Evolutionary conservation across 2,329 filamentous ascomycete genomes (phyloP).

Genomic region (Epichloe typhina): DNA sequence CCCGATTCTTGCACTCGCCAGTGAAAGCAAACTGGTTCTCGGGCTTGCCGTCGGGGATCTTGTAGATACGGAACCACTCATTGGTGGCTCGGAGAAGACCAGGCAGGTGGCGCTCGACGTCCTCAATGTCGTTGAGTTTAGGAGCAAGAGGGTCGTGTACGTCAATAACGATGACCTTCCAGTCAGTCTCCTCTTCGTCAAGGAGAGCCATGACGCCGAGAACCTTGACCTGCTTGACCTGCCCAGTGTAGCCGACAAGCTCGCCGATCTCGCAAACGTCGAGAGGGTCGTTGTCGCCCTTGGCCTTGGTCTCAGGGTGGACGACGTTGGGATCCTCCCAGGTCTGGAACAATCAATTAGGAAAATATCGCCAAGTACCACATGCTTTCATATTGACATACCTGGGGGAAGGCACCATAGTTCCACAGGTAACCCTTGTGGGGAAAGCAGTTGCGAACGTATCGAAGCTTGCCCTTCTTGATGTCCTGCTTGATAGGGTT

Average conservation of each 20-base stretch:
- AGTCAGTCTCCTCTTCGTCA: conserved; percentile 99
- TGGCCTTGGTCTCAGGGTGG: conserved; percentile 98
- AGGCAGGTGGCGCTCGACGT: conserved; percentile 95
- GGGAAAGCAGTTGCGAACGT: conserved; percentile 99
- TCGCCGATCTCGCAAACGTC: conserved; percentile 99
- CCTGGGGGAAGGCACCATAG: conserved; percentile 96
- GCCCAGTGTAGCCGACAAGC: conserved; percentile 87
- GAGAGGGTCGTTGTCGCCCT: conserved; percentile 98
- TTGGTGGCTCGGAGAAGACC: conserved; percentile 95
- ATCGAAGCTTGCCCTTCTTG: conserved; percentile 99
- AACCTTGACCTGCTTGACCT: conserved; percentile 99
- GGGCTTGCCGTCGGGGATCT: conserved; percentile 99
- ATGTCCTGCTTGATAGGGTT: conserved; percentile 99
- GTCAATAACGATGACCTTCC: conserved; percentile 99
- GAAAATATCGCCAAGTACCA: not conserved
- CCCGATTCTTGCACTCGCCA: conserved; percentile 99
- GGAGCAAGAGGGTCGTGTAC: conserved; percentile 90
- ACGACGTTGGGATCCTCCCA: conserved; percentile 96
- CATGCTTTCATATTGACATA: conserved; percentile 28
- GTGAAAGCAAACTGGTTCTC: conserved; percentile 99
- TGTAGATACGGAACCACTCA: conserved; percentile 99
- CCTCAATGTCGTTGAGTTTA: conserved; percentile 97
- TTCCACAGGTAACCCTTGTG: conserved; percentile 99
- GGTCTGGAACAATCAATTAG: conserved; percentile 44
- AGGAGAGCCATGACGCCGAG: conserved; percentile 98